These are phyloP conservation scores for Codiaeum variegatum DNA, from an alignment of 441 rosid genomes.

Conservation along the genomic window DNA sequence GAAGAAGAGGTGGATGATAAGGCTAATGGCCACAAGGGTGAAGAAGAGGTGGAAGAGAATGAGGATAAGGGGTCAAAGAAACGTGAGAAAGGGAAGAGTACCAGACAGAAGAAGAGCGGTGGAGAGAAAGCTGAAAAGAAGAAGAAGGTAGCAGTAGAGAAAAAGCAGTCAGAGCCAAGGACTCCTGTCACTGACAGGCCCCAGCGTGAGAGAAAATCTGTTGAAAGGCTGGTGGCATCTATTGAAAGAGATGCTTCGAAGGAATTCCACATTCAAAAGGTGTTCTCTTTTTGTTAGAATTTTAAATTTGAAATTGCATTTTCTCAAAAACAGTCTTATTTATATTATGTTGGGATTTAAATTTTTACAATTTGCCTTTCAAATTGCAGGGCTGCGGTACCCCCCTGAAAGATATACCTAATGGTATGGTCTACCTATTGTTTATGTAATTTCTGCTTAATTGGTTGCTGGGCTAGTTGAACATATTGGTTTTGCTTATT, in stretches of 20 bases:
- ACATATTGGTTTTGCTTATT: background rate
- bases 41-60: conserved; percentile 28
- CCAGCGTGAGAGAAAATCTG: conserved; percentile 90
- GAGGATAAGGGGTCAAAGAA: conserved; percentile 43
- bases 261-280: conserved; percentile 86
- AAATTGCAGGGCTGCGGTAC: conserved; percentile 82
- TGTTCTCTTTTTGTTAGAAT: conserved; percentile 22
- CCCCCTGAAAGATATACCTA: conserved; percentile 83
- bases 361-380: conserved; percentile 24
- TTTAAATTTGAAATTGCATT: conserved; percentile 10
- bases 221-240: conserved; percentile 87
- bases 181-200: conserved; percentile 82
- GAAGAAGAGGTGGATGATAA: conserved; percentile 23
- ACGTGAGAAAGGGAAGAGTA: conserved; percentile 40
- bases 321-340: conserved; percentile 3
- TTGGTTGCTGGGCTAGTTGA: background rate
- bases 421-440: conserved; percentile 46
- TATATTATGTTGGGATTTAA: background rate
- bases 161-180: conserved; percentile 54
- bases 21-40: conserved; percentile 22
- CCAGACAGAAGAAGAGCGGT: conserved; percentile 35
- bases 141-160: conserved; percentile 35
- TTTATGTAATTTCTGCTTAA: background rate
- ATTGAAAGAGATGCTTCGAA: conserved; percentile 66
- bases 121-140: conserved; percentile 41